A percentile compares a stretch with the other conserved stretches of the same genome.
Conservation (phyloP, 2,329 filamentous ascomycete genomes). For the Plectosphaerella plurivora region DNA sequence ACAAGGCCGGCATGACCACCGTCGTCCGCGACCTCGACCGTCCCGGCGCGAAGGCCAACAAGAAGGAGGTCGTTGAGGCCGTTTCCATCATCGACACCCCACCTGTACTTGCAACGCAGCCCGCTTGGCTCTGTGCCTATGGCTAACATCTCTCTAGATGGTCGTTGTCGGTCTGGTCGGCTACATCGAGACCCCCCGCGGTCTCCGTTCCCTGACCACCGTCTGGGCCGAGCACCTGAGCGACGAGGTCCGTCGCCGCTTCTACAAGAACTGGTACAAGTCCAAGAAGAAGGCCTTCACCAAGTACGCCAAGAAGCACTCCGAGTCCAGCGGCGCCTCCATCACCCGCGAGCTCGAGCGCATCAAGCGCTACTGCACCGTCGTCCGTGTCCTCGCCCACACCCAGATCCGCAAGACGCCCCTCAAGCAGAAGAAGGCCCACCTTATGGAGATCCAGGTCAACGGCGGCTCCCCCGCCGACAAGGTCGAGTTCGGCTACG, state of each 20-base stretch:
- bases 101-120: slow-evolving; percentile 87
- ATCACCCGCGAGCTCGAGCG: slow-evolving; percentile 98
- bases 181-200: slow-evolving; percentile 99
- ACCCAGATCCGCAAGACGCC: slow-evolving; percentile 99
- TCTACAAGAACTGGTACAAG: slow-evolving; percentile 99
- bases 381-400: slow-evolving; percentile 98
- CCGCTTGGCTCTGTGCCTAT: slow-evolving; percentile 72
- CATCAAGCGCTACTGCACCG: slow-evolving; percentile 99
- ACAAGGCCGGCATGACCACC: slow-evolving; percentile 99
- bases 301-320: slow-evolving; percentile 99
- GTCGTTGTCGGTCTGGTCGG: slow-evolving; percentile 99
- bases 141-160: slow-evolving; percentile 78
- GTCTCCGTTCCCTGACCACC: slow-evolving; percentile 98
- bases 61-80: slow-evolving; percentile 94
- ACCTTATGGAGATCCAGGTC: slow-evolving; percentile 99
- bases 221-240: slow-evolving; percentile 99
- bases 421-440: slow-evolving; percentile 99
- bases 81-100: slow-evolving; percentile 87
- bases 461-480: slow-evolving; percentile 94
- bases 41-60: slow-evolving; percentile 98
- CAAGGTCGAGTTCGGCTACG: slow-evolving; percentile 94
- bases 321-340: slow-evolving; percentile 82
- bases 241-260: slow-evolving; percentile 98
- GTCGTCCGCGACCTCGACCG: slow-evolving; percentile 99
- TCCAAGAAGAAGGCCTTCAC: slow-evolving; percentile 99